Evolutionary conservation across 2,329 filamentous ascomycete species (phyloP).

Genomic region (Alternaria brassicae): DNA sequence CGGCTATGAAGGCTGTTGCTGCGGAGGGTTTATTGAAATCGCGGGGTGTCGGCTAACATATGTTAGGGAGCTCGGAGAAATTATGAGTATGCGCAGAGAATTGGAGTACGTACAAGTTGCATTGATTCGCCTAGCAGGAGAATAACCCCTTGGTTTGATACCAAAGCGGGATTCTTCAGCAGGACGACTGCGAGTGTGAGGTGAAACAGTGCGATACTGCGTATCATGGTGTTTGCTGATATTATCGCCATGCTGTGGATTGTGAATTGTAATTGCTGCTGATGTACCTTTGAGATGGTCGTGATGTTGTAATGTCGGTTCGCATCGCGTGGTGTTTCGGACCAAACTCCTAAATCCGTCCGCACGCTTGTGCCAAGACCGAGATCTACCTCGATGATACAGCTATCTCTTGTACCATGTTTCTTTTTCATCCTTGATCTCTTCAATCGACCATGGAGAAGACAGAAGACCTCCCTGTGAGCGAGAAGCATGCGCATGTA

Average conservation of each 20-base stretch:
- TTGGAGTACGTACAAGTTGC: conserved; percentile 68
- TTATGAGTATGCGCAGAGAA: neutral
- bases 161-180: conserved; percentile 71
- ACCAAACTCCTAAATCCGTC: conserved; percentile 27
- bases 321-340: conserved; percentile 13
- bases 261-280: neutral
- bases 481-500: neutral
- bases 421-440: neutral
- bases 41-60: conserved; percentile 66
- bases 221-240: conserved; percentile 80
- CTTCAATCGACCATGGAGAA: conserved; percentile 18
- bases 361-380: conserved; percentile 9
- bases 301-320: neutral
- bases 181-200: conserved; percentile 85
- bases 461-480: neutral
- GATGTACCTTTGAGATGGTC: neutral
- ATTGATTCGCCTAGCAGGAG: conserved; percentile 83
- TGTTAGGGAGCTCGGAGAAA: conserved; percentile 1
- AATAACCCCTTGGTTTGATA: conserved; percentile 82
- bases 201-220: conserved; percentile 82
- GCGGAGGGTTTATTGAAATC: conserved; percentile 73
- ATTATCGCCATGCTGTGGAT: conserved; percentile 74
- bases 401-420: neutral
- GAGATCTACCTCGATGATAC: conserved; percentile 6
- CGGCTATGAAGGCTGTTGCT: conserved; percentile 70